Evolutionary conservation across 2,329 filamentous ascomycete genomes (phyloP).

Genomic region (Myriosclerotinia scirpicola): DNA sequence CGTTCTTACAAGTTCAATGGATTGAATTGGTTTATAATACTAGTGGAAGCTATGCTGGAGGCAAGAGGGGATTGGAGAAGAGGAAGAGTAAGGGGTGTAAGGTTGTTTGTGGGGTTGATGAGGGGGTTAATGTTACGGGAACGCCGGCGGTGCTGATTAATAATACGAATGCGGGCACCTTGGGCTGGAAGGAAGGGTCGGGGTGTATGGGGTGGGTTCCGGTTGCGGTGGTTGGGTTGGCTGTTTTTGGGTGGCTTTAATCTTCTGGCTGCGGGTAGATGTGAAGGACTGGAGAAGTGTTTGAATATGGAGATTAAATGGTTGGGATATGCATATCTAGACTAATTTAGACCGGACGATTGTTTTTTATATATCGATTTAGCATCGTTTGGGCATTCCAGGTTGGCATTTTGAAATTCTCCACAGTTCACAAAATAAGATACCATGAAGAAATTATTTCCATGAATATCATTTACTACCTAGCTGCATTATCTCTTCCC

Average conservation of each 20-base stretch:
- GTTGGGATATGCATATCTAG: background rate
- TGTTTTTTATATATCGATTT: background rate
- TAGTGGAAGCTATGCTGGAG: conserved; percentile 30
- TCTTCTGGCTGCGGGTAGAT: background rate
- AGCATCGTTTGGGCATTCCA: background rate
- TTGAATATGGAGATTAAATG: background rate
- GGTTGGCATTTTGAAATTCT: no score
- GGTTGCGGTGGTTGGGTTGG: conserved; percentile 1
- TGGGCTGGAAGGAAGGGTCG: conserved; percentile 19
- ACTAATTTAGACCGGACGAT: background rate
- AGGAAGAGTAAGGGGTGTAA: conserved; percentile 34
- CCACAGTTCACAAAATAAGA: no score
- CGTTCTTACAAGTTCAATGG: conserved; percentile 39
- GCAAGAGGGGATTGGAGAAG: conserved; percentile 26
- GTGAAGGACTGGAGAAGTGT: background rate
- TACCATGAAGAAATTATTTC: no score
- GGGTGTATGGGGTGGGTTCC: conserved; percentile 18
- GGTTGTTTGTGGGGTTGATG: conserved; percentile 37
- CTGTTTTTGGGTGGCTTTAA: conserved; percentile 13
- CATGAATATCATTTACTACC: no score
- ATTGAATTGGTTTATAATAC: conserved; percentile 40
- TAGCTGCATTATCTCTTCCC: no score
- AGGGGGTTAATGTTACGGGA: conserved; percentile 33
- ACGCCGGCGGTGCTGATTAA: conserved; percentile 35
- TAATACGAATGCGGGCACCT: conserved; percentile 24